Percentiles rank a stretch among this genome's conserved stretches.
These are phyloP conservation scores for Oryza coarctata DNA, from an alignment of 176 grass and related monocot species.

Conservation along the genomic window DNA sequence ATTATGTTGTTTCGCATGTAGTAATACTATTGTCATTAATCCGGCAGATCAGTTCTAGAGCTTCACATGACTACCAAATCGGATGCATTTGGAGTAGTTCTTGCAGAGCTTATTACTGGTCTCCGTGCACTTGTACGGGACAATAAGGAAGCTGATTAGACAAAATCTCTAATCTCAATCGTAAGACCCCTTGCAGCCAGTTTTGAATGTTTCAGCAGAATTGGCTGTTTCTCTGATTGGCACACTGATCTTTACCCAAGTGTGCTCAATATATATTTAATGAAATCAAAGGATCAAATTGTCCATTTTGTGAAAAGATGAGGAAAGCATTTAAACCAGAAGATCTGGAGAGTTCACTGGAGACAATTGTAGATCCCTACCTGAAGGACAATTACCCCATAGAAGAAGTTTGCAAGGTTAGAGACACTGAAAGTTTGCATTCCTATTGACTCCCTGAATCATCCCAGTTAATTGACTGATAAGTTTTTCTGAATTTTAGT, in stretches of 20 bases:
- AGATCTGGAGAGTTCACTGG: conserved; percentile 38
- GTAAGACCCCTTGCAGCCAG: conserved; percentile 33
- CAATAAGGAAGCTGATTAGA: conserved; percentile 54
- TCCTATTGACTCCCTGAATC: not conserved
- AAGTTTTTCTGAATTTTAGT: conserved; percentile 16
- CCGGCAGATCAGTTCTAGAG: conserved; percentile 55
- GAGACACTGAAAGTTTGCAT: conserved; percentile 4
- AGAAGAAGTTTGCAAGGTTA: conserved; percentile 61
- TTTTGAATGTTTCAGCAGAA: not conserved
- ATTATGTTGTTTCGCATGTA: conserved; percentile 1
- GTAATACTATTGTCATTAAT: not conserved
- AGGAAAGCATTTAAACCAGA: conserved; percentile 49
- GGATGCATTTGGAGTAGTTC: conserved; percentile 73
- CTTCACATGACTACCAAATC: conserved; percentile 73
- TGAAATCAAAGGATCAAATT: not conserved
- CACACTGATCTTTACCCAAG: not conserved
- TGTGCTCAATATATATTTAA: conserved; percentile 14
- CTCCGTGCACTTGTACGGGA: conserved; percentile 53
- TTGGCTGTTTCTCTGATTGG: not conserved
- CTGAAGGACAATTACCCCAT: conserved; percentile 52
- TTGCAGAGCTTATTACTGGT: conserved; percentile 67
- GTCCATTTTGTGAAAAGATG: conserved; percentile 42
- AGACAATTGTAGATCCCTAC: conserved; percentile 47
- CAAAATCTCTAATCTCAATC: conserved; percentile 53
- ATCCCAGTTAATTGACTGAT: conserved; percentile 9